A percentile compares a stretch with the other conserved stretches of the same genome.
Evolutionary conservation across 2,329 filamentous ascomycete genomes (phyloP).

Genomic region (Sporothrix humicola): DNA sequence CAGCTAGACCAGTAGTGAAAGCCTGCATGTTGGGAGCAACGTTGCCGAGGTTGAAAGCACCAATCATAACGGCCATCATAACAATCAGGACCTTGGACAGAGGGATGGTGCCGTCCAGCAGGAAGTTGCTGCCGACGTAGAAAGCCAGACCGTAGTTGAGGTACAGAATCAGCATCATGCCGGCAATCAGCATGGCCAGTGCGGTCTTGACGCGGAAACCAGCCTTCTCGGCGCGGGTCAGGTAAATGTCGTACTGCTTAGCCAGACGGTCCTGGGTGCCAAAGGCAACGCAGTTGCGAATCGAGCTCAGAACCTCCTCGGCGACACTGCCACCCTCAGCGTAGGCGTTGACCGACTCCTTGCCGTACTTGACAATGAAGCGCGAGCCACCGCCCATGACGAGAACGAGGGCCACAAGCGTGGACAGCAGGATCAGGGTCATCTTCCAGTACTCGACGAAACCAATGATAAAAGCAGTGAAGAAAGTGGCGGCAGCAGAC

Average conservation of each 20-base stretch:
- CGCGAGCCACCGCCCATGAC: conserved; percentile 75
- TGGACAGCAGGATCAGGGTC: conserved; percentile 83
- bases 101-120: conserved; percentile 68
- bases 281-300: conserved; percentile 90
- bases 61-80: conserved; percentile 89
- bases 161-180: conserved; percentile 83
- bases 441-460: conserved; percentile 94
- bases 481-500: conserved; percentile 78
- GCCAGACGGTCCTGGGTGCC: conserved; percentile 93
- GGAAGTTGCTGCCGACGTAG: conserved; percentile 81
- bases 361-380: conserved; percentile 82
- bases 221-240: conserved; percentile 73
- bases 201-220: conserved; percentile 77
- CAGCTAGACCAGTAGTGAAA: conserved; percentile 81
- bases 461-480: conserved; percentile 87
- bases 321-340: conserved; percentile 85
- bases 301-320: conserved; percentile 92
- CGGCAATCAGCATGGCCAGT: conserved; percentile 78
- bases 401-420: conserved; percentile 77
- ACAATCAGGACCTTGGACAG: conserved; percentile 81
- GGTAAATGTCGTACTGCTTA: conserved; percentile 78
- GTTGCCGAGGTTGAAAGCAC: conserved; percentile 88
- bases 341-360: conserved; percentile 77
- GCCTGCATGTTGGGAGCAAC: conserved; percentile 85
- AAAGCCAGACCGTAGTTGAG: conserved; percentile 87